Evolutionary conservation across 108 stramenopile species (phyloP), one percentile per base, ranked within the genome.

Genomic region (Nitzschia sp.): DNA sequence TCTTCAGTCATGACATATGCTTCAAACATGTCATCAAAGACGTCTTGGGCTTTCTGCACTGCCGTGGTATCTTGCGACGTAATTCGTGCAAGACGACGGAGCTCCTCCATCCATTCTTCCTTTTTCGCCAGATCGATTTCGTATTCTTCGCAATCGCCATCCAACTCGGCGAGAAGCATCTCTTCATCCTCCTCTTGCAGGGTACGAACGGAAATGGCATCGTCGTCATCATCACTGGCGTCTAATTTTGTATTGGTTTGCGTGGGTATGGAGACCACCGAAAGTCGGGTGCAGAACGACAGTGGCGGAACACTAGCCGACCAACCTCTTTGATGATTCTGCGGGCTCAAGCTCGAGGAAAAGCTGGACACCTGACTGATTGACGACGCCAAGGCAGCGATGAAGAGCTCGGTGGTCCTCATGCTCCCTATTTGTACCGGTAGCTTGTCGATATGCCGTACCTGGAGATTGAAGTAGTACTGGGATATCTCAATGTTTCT

Each of bases 21-120:
- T 52, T 70, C 47, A 45, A 60, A 75, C 73, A 82, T 77, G 35
- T 78, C 68, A 36, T 82, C 77, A 58, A 82, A 71, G 31, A 78
- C 57, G 9, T 46, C 69, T 52, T 82, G 69, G 1, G 77, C 81
- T 28, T 55, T 35, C 1, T 65, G n/a, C 0, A 56, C 60, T 9
- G 72, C 76, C 16, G 30, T 33, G 3, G 55, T 19, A 50, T 73
- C 72, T 19, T 4, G 16, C 13, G 64, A 50, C 8, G 64, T 27
- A 3, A 57, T 47, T 36, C 48, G 34, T 9, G 72, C 30, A 44
- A 65, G 48, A n/a, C 50, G 46, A 22, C 22, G 45, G 2, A 73
- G 32, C 36, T 58, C 45, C 13, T 66, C 32, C 72, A 66, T 66
- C 72, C 72, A 73, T 25, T 58, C 64, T 31, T 41, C 57, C 38